phyloP scores from a whole-genome alignment of 306 rosid species.

The Alnus rubra region DNA sequence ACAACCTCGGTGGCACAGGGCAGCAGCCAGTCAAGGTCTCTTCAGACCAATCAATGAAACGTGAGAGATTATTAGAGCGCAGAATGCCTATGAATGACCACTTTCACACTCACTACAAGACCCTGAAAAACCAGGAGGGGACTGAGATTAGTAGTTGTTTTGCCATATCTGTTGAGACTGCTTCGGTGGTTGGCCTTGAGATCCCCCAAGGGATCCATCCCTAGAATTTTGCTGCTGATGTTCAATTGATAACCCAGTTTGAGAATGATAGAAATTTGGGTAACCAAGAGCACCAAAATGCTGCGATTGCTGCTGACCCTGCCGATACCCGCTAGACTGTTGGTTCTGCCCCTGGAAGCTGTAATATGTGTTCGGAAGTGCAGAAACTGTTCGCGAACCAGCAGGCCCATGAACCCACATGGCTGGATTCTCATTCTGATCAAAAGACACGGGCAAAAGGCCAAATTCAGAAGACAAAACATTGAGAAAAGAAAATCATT shows the following conservation, averaged over 20 bases:
- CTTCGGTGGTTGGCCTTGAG: conserved; percentile 83
- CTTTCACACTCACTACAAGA: conserved; percentile 57
- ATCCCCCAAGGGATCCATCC: conserved; percentile 70
- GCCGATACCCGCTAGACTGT: conserved; percentile 77
- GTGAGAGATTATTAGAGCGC: conserved; percentile 47
- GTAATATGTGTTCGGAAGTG: conserved; percentile 84
- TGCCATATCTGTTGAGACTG: conserved; percentile 98
- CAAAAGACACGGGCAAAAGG: not conserved
- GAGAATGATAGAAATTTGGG: conserved; percentile 84
- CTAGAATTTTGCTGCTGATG: conserved; percentile 84
- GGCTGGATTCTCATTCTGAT: conserved; percentile 82
- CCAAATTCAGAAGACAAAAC: not conserved
- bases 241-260: conserved; percentile 75
- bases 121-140: conserved; percentile 65
- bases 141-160: conserved; percentile 79
- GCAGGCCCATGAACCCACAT: conserved; percentile 99
- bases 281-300: conserved; percentile 69
- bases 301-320: conserved; percentile 92
- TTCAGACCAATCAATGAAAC: conserved; percentile 70
- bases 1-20: conserved; percentile 78
- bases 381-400: conserved; percentile 87
- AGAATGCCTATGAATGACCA: conserved; percentile 57
- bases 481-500: not conserved
- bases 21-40: conserved; percentile 70
- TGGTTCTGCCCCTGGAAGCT: conserved; percentile 95